Evolutionary conservation across 2,329 filamentous ascomycete genomes (phyloP), one percentile per base, ranked within the genome.

Genomic region (Ophiognomonia clavigignenti-juglandacearum): DNA sequence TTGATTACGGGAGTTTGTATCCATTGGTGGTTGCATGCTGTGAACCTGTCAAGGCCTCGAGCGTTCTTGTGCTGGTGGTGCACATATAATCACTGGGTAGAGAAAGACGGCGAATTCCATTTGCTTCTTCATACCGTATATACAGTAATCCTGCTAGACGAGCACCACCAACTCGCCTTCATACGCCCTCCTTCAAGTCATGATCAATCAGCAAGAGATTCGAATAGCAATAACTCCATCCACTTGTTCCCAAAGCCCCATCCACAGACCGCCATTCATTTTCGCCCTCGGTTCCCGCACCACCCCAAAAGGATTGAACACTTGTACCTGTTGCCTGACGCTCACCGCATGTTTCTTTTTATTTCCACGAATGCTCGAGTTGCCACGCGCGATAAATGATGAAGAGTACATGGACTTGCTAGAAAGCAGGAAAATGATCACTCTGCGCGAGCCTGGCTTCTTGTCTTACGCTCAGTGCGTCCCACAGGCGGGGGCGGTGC

Each of bases 391-490:
- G n/a, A n/a, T n/a, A n/a, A n/a, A n/a, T n/a, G n/a, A n/a, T n/a
- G n/a, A n/a, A n/a, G n/a, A n/a, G n/a, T n/a, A 11, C 20, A 10
- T 6, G 26, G 26, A 32, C 13, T 7, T 29, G 23, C 13, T 29
- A 16, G 23, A n/a, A 16, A n/a, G n/a, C 7, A 13, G 14, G 16
- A 16, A 34, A 6, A 16, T 34, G 20, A 9, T 37, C 39, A 41
- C 36, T 50, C 48, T 20, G 19, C 53, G 4, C 50, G 56, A 3
- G 62, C 64, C 47, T 70, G 67, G 50, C 67, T 70, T 43, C 67
- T 61, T 2, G 67, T 70, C 58, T 66, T 68, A 19, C 67, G 60
- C 10, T 59, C 59, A 4, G 67, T 67, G 46, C 54, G 56, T 13
- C 67, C 66, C 6, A 65, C 61, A 1, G 60, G 50, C 10, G 58